Conservation (phyloP, 768 basidiomycete genomes). For the Russula lepida region DNA sequence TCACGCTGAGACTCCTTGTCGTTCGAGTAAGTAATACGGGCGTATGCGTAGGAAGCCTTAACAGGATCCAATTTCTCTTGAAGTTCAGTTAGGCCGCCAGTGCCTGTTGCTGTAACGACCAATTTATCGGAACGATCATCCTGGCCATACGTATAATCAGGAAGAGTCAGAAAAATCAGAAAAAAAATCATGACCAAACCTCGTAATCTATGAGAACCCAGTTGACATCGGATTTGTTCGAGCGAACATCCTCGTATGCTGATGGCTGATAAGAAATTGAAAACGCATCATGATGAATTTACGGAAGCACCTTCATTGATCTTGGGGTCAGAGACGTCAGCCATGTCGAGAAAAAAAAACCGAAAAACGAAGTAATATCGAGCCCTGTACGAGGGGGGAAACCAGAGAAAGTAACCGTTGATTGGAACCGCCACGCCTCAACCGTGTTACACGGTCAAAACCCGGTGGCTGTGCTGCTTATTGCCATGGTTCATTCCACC, state of each 20-base stretch:
- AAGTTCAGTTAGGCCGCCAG: constrained; percentile 73
- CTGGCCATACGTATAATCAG: constrained; percentile 26
- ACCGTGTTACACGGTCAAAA: not conserved
- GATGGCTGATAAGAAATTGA: constrained; percentile 7
- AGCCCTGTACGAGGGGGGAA: constrained; percentile 5
- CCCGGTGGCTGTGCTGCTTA: constrained; percentile 14
- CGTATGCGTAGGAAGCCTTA: constrained; percentile 81
- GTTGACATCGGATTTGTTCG: constrained; percentile 77
- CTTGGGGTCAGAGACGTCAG: constrained; percentile 20
- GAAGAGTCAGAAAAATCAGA: not conserved
- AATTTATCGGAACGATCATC: constrained; percentile 78
- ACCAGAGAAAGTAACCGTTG: not conserved
- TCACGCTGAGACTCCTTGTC: constrained; percentile 82
- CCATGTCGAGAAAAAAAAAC: constrained; percentile 9
- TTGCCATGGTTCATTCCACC: not conserved
- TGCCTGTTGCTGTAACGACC: constrained; percentile 66
- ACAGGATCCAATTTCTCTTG: constrained; percentile 58
- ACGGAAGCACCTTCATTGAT: constrained; percentile 17
- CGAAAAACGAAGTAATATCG: not conserved
- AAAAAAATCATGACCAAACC: constrained; percentile 31
- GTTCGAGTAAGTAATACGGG: constrained; percentile 73
- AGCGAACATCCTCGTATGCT: constrained; percentile 87
- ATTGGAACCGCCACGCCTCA: not conserved
- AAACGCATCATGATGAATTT: not conserved
- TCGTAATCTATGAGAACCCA: constrained; percentile 91